These are phyloP conservation scores for Lagenidium giganteum DNA, from an alignment of 352 stramenopile species.

Conservation along the genomic window DNA sequence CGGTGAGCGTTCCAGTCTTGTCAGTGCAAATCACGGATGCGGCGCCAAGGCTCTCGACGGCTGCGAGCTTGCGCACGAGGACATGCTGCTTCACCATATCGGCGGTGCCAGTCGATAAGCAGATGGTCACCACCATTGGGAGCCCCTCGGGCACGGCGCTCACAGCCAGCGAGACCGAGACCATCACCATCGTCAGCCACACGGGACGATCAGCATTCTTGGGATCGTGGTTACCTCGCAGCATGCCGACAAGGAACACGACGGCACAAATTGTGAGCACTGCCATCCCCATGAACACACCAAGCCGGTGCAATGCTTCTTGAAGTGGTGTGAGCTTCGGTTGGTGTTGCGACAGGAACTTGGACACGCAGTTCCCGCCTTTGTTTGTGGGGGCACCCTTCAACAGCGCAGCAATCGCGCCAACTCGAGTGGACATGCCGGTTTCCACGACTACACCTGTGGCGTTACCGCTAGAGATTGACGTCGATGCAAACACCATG, in stretches of 20 bases:
- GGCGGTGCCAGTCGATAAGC: constrained; percentile 17
- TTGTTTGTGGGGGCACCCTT: constrained; percentile 31
- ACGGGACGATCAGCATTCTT: constrained; percentile 74
- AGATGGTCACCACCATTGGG: constrained; percentile 27
- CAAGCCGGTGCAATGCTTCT: constrained; percentile 90
- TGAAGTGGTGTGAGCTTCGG: constrained; percentile 82
- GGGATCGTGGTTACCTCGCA: constrained; percentile 33
- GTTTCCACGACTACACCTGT: constrained; percentile 14
- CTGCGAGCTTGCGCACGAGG: constrained; percentile 41
- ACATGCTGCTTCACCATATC: constrained; percentile 33
- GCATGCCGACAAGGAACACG: constrained; percentile 77
- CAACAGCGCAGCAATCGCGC: constrained; percentile 16
- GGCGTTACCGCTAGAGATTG: constrained; percentile 25
- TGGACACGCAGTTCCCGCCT: constrained; percentile 23
- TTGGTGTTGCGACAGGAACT: constrained; percentile 21
- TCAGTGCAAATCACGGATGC: constrained; percentile 84
- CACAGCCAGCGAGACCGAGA: constrained; percentile 66
- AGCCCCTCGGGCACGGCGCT: constrained; percentile 30
- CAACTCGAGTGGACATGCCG: constrained; percentile 16
- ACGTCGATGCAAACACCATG: constrained; percentile 84
- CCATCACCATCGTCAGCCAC: constrained; percentile 83
- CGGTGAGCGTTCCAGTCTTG: constrained; percentile 91
- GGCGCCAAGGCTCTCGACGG: constrained; percentile 60
- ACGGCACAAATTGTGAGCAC: constrained; percentile 82
- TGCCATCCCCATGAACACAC: constrained; percentile 82